A percentile compares a stretch with the other conserved stretches of the same genome.
Conservation (phyloP, 768 basidiomycete genomes). For the Phylloporus arenicola region DNA sequence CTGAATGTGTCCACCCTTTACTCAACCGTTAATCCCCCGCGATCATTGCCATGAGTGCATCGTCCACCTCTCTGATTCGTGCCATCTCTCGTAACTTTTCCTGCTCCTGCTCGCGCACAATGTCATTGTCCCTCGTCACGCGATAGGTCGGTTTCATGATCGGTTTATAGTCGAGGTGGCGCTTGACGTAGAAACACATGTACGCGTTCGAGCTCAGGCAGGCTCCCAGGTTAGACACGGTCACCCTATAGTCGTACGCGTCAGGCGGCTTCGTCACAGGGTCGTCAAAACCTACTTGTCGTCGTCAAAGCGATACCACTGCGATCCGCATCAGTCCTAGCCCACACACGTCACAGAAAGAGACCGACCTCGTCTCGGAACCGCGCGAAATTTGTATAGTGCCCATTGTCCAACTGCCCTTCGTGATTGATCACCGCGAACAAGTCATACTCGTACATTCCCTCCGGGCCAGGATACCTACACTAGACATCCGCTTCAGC, state of each 20-base stretch:
- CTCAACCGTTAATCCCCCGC: slow-evolving; percentile 13
- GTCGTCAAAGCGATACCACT: slow-evolving; percentile 96
- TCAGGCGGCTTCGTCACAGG: neutral
- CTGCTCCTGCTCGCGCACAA: slow-evolving; percentile 53
- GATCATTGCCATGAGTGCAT: slow-evolving; percentile 51
- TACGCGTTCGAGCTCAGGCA: slow-evolving; percentile 76
- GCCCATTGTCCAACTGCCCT: slow-evolving; percentile 90
- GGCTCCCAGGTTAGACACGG: slow-evolving; percentile 58
- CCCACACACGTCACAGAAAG: neutral
- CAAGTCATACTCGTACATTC: slow-evolving; percentile 84
- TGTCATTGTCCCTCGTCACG: slow-evolving; percentile 59
- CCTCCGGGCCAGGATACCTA: slow-evolving; percentile 52
- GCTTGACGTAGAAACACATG: slow-evolving; percentile 95
- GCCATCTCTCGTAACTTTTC: slow-evolving; percentile 51
- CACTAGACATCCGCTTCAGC: neutral
- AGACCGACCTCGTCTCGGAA: slow-evolving; percentile 77
- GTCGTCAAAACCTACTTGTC: slow-evolving; percentile 59
- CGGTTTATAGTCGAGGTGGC: slow-evolving; percentile 79
- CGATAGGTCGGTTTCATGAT: slow-evolving; percentile 64
- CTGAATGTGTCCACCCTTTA: neutral
- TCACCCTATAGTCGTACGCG: slow-evolving; percentile 46
- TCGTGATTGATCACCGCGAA: slow-evolving; percentile 94
- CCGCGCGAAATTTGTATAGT: slow-evolving; percentile 85
- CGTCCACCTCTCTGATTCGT: slow-evolving; percentile 56
- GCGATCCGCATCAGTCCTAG: neutral